Evolutionary conservation across 1,284 basidiomycete genomes (phyloP).

Genomic region (Cutaneotrichosporon mucoides): DNA sequence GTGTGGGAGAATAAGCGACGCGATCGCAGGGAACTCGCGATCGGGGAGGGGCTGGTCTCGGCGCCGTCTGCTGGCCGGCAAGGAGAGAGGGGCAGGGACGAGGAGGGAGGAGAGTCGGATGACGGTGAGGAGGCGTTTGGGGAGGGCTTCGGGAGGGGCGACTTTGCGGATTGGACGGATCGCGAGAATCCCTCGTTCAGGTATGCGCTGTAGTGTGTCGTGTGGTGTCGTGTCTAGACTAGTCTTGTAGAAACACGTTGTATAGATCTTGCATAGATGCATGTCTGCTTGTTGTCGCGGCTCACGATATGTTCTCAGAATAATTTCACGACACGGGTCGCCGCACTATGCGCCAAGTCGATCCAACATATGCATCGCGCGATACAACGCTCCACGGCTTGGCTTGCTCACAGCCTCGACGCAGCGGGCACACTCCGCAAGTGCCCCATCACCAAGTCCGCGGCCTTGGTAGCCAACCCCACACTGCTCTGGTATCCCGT

Average conservation of each 20-base stretch:
- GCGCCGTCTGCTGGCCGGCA: too few relatives aligned
- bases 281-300: too few relatives aligned
- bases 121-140: too few relatives aligned
- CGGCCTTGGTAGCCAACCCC: slow-evolving; percentile 43
- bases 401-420: slow-evolving; percentile 6
- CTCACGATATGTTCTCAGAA: too few relatives aligned
- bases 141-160: slow-evolving; percentile 7
- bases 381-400: too few relatives aligned
- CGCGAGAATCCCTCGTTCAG: slow-evolving; percentile 28
- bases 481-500: slow-evolving; percentile 39
- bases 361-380: too few relatives aligned
- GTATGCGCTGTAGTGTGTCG: slow-evolving; percentile 23
- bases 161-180: slow-evolving; percentile 35
- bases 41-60: too few relatives aligned
- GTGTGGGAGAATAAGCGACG: slow-evolving; percentile 28
- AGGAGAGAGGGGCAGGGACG: neutral
- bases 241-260: too few relatives aligned
- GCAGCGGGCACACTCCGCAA: neutral
- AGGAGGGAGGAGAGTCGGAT: neutral
- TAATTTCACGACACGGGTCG: too few relatives aligned
- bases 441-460: slow-evolving; percentile 24
- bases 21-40: slow-evolving; percentile 6
- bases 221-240: too few relatives aligned
- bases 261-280: too few relatives aligned
- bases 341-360: too few relatives aligned